Evolutionary conservation across 1,139 yeast species (phyloP), one percentile per base, ranked within the genome.

Genomic region (Saccharomyces hybrid): DNA sequence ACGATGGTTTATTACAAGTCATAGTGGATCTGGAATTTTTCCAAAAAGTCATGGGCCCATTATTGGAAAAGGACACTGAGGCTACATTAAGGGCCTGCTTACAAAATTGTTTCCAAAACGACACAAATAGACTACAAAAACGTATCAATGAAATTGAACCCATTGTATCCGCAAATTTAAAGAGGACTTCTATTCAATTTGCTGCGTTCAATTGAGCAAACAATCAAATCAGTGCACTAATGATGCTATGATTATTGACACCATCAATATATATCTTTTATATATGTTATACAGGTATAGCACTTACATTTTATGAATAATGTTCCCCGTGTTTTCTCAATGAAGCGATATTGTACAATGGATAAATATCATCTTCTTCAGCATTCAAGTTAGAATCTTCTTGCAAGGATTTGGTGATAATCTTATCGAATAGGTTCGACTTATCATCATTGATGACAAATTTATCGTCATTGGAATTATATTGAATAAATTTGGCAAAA

Each of bases 281-380:
- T 24, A 29, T 28, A 19, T 16, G 47, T 32, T 47, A 41, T 41
- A 42, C 12, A 9, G 16, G 9, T 12, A 26, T 19, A 3, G 29
- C 34, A 19, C 16, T 24, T 47, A 7, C 12, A 19, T 24, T 54
- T 65, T 56, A 67, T 11, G 70, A 66, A 50, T 61, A 80, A 64
- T 86, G 89, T 67, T 88, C 96, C 59, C 95, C 86, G 70, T 95
- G 83, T 73, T 89, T 89, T 66, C 96, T 83, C 62, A 89, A 76
- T 48, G 82, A 78, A 57, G 80, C 78, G 42, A 82, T 76, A 53
- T 78, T 77, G 69, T 85, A 86, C 62, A 88, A 76, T 14, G 93
- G 88, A 59, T 81, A 82, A 53, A 81, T 71, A 14, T 83, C 84
- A 55, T 69, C 78, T 60, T 64, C 52, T 4, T 66, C 64, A 24